phyloP scores from a whole-genome alignment of 331 rosid genomes.

The Prunus yedoensis region DNA sequence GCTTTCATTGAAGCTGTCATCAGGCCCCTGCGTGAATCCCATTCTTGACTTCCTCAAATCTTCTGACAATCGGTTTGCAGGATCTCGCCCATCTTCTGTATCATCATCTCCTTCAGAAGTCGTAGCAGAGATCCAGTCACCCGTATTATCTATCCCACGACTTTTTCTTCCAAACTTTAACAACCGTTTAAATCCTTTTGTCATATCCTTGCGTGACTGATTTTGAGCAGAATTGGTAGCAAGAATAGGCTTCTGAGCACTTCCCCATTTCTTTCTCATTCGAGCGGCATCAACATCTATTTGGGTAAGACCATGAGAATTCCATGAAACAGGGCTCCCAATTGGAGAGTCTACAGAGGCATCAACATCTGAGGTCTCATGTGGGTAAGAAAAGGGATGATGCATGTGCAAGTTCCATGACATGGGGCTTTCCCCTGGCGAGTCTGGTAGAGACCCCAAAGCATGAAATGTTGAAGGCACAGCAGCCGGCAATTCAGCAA shows the following conservation, averaged over 20 bases:
- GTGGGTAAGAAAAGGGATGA: slow-evolving; percentile 76
- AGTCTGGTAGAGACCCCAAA: slow-evolving; percentile 68
- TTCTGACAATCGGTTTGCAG: slow-evolving; percentile 76
- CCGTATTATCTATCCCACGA: slow-evolving; percentile 83
- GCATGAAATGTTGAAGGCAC: slow-evolving; percentile 56
- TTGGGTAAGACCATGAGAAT: slow-evolving; percentile 74
- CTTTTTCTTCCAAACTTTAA: slow-evolving; percentile 91
- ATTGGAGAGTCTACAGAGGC: slow-evolving; percentile 84
- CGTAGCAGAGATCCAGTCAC: slow-evolving; percentile 94
- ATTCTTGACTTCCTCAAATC: slow-evolving; percentile 96
- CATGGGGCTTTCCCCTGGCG: slow-evolving; percentile 88
- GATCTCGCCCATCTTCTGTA: slow-evolving; percentile 90
- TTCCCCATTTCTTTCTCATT: slow-evolving; percentile 99
- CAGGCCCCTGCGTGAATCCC: slow-evolving; percentile 90
- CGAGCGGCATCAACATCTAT: slow-evolving; percentile 84
- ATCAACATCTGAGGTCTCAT: slow-evolving; percentile 86
- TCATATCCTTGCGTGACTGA: slow-evolving; percentile 88
- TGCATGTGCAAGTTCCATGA: slow-evolving; percentile 79
- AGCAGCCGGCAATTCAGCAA: slow-evolving; percentile 56
- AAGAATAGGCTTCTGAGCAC: slow-evolving; percentile 87
- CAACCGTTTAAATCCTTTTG: slow-evolving; percentile 89
- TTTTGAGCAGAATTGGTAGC: slow-evolving; percentile 72
- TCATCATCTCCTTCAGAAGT: slow-evolving; percentile 99
- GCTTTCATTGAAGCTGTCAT: slow-evolving; percentile 78
- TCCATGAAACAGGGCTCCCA: slow-evolving; percentile 97